phyloP scores from a whole-genome alignment of 768 basidiomycete genomes.

The Boletus pseudopeckii region DNA sequence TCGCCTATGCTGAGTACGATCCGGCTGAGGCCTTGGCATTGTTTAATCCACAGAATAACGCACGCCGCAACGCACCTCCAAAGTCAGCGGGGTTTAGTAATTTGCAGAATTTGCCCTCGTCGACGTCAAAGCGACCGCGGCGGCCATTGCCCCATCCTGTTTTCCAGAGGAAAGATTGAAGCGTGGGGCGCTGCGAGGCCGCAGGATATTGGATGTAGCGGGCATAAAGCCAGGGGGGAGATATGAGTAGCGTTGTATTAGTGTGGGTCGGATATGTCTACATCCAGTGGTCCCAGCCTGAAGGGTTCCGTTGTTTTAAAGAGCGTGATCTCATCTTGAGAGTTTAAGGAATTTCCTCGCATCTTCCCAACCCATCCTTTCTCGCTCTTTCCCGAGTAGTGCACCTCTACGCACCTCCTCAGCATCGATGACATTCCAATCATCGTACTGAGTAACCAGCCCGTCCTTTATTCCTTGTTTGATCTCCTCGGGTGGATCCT shows the following conservation, averaged over 20 bases:
- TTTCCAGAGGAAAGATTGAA: conserved; percentile 21
- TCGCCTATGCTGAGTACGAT: background rate
- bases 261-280: background rate
- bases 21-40: background rate
- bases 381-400: conserved; percentile 62
- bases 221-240: background rate
- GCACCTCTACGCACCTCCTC: conserved; percentile 67
- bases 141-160: conserved; percentile 32
- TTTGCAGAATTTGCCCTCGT: conserved; percentile 27
- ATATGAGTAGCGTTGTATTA: conserved; percentile 11
- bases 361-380: conserved; percentile 71
- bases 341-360: conserved; percentile 35
- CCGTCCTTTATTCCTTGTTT: conserved; percentile 38
- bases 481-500: conserved; percentile 49
- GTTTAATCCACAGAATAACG: conserved; percentile 18
- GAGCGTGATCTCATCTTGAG: conserved; percentile 7
- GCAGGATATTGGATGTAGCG: background rate
- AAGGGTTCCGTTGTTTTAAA: background rate
- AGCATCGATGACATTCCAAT: conserved; percentile 72
- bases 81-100: conserved; percentile 21
- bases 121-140: conserved; percentile 21
- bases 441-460: conserved; percentile 56
- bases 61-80: conserved; percentile 22
- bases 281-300: conserved; percentile 1
- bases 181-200: background rate